Evolutionary conservation across 768 basidiomycete genomes (phyloP), one percentile per base, ranked within the genome.

Genomic region (Lepiota venenata): DNA sequence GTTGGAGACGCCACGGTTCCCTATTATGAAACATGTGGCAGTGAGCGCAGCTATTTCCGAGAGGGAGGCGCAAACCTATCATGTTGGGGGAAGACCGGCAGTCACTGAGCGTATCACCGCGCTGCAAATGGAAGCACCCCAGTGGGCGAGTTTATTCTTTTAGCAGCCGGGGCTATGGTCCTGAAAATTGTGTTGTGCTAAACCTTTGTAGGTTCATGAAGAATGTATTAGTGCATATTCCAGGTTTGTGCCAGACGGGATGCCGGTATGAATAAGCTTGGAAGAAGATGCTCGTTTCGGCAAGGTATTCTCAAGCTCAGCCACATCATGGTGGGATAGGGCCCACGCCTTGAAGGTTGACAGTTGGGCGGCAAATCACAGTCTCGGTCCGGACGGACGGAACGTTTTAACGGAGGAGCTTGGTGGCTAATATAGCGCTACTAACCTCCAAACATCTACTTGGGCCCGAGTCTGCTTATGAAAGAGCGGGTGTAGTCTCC

Each of bases 1-100:
- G 47, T 54, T 43, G 52, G 51, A 50, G 50, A 55, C 62, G 55
- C 61, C 59, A 61, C 46, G 59, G 60, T 57, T n/a, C 57, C 43
- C 43, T 36, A 46, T 53, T 37, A 9, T 16, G 44, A 61, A 60
- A 60, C 67, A 64, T 67, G 68, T 69, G 72, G 69, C 69, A 65
- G 66, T 69, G 68, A 66, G 58, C 56, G 61, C 55, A 61, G 62
- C 65, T 71, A 67, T 55, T 57, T 64, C 68, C 70, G 71, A 71
- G 32, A 68, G 64, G 64, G 59, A 59, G 58, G 59, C 54, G 46
- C 56, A 36, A 38, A n/a, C 12, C 41, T 48, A 35, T 42, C 41
- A 56, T 50, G 35, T 47, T 38, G 44, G 43, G 32, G 50, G 56
- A 49, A 53, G 36, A 47, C 56, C 55, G 52, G 56, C 46, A 54